Evolutionary conservation across 2,329 filamentous ascomycete genomes (phyloP).

Genomic region (Knoxdaviesia capensis): DNA sequence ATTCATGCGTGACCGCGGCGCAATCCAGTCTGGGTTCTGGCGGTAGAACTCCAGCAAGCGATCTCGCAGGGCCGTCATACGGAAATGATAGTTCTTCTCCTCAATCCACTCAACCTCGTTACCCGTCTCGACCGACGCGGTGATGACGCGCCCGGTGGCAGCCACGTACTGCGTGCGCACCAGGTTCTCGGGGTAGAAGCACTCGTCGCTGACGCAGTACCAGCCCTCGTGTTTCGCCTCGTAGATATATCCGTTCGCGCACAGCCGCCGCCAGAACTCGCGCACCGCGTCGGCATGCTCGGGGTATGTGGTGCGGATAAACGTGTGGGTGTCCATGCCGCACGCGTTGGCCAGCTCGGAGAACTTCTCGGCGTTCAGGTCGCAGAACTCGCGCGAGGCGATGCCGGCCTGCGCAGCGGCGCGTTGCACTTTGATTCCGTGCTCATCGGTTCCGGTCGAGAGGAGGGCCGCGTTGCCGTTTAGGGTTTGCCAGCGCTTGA

Average conservation of each 20-base stretch:
- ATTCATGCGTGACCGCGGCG: slow-evolving; percentile 52
- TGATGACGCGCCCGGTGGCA: slow-evolving; percentile 61
- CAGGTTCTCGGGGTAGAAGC: slow-evolving; percentile 67
- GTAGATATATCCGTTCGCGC: slow-evolving; percentile 62
- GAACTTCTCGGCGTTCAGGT: slow-evolving; percentile 65
- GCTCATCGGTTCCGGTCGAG: slow-evolving; percentile 87
- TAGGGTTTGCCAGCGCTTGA: slow-evolving; percentile 79
- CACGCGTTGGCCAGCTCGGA: slow-evolving; percentile 49
- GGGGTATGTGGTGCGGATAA: slow-evolving; percentile 77
- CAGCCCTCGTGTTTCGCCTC: slow-evolving; percentile 75
- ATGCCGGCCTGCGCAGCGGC: slow-evolving; percentile 54
- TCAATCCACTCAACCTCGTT: slow-evolving; percentile 90
- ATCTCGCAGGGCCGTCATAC: slow-evolving; percentile 66
- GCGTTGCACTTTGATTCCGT: slow-evolving; percentile 92
- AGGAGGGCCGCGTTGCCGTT: slow-evolving; percentile 52
- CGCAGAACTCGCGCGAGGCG: slow-evolving; percentile 70
- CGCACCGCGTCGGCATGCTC: slow-evolving; percentile 71
- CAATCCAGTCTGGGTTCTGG: slow-evolving; percentile 58
- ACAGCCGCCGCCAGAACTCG: slow-evolving; percentile 71
- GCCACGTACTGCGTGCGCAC: slow-evolving; percentile 60
- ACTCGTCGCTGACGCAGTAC: slow-evolving; percentile 95
- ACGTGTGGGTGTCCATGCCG: slow-evolving; percentile 59
- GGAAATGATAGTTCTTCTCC: slow-evolving; percentile 90
- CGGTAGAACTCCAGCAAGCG: slow-evolving; percentile 60
- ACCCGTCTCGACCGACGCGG: slow-evolving; percentile 70